Percentiles rank a stretch among this genome's conserved stretches.
These are phyloP conservation scores for Leccinum brunneo-olivaceum DNA, from an alignment of 1,284 basidiomycete genomes.

Conservation along the genomic window DNA sequence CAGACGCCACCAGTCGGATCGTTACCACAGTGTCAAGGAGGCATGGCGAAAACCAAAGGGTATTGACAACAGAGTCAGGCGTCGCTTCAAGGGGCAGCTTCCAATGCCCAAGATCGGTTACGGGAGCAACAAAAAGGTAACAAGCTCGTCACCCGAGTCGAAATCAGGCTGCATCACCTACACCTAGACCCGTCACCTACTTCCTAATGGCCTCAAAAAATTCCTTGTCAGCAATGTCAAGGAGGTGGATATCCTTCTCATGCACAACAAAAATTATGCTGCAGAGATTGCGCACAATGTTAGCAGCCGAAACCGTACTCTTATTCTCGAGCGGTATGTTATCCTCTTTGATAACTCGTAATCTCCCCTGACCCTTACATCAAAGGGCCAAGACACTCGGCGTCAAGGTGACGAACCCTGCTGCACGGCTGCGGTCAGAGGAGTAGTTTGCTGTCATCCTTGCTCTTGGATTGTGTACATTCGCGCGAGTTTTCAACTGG, in stretches of 20 bases:
- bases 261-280: conserved; percentile 97
- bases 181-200: conserved; percentile 78
- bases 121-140: conserved; percentile 75
- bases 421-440: conserved; percentile 94
- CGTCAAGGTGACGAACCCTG: conserved; percentile 93
- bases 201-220: conserved; percentile 92
- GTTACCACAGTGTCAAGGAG: conserved; percentile 93
- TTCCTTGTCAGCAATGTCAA: conserved; percentile 88
- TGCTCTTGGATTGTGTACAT: conserved; percentile 35
- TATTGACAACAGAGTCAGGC: conserved; percentile 93
- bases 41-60: conserved; percentile 97
- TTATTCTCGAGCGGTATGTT: conserved; percentile 82
- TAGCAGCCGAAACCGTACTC: conserved; percentile 91
- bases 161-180: conserved; percentile 7
- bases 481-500: no score
- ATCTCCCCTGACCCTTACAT: conserved; percentile 2
- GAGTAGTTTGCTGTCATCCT: conserved; percentile 43
- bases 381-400: conserved; percentile 81
- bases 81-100: conserved; percentile 92
- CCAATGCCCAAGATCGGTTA: conserved; percentile 96
- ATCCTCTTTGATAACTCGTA: background rate
- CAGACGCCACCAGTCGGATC: conserved; percentile 95
- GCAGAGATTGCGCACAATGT: conserved; percentile 98
- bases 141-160: background rate
- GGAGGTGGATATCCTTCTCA: conserved; percentile 89